Evolutionary conservation across 768 basidiomycete genomes (phyloP).

Genomic region (Phylloporus rhodoxanthus): DNA sequence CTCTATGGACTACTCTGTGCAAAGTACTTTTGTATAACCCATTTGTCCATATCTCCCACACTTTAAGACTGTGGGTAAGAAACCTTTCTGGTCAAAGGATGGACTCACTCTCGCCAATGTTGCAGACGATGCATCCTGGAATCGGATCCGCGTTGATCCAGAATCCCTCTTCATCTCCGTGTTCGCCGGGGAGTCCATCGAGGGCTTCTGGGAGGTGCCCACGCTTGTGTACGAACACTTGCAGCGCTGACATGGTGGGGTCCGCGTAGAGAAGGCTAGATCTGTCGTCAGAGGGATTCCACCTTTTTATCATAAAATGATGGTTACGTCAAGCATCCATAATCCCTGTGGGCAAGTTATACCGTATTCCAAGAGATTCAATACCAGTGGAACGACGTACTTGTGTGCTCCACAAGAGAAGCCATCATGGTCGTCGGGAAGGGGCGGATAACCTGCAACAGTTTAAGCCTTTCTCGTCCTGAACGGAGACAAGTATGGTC

Average conservation of each 20-base stretch:
- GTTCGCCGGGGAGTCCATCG: conserved; percentile 42
- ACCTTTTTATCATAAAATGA: background rate
- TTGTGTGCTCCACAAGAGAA: conserved; percentile 90
- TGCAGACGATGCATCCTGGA: conserved; percentile 80
- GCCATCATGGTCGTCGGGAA: conserved; percentile 73
- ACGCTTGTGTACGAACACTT: conserved; percentile 62
- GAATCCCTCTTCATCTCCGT: conserved; percentile 50
- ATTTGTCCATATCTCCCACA: conserved; percentile 92
- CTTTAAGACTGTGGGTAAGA: conserved; percentile 31
- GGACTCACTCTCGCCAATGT: conserved; percentile 81
- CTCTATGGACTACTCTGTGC: conserved; percentile 81
- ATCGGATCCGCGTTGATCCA: conserved; percentile 88
- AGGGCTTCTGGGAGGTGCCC: conserved; percentile 27
- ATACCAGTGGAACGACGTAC: conserved; percentile 34
- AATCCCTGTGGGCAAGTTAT: conserved; percentile 51
- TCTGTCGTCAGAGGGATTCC: conserved; percentile 7
- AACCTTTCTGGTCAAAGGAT: background rate
- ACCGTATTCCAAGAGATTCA: background rate
- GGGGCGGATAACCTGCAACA: conserved; percentile 71
- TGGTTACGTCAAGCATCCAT: conserved; percentile 80
- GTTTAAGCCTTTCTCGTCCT: background rate
- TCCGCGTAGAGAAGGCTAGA: conserved; percentile 84
- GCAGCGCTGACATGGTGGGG: conserved; percentile 70
- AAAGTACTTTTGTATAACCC: conserved; percentile 84
- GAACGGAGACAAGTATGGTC: background rate